Percentiles rank a stretch among this genome's conserved stretches.
Conservation (phyloP, 352 stramenopile species). For the Phytopythium sindhum region DNA sequence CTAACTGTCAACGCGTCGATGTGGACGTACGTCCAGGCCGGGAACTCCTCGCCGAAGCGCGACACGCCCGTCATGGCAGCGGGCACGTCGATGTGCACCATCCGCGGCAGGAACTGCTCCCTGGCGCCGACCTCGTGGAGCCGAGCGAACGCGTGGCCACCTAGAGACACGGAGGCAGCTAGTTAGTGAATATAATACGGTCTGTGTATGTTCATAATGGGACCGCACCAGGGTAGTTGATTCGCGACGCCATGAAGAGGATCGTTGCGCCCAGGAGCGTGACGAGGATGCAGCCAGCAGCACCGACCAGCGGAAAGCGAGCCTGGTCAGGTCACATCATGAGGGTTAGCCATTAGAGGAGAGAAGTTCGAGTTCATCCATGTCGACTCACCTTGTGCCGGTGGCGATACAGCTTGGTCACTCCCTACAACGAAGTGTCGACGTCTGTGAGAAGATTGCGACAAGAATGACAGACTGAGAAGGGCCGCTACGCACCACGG, state of each 20-base stretch:
- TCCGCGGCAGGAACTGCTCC: slow-evolving; percentile 27
- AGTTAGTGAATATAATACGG: no score
- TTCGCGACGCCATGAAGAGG: slow-evolving; percentile 67
- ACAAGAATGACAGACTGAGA: neutral
- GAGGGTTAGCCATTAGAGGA: neutral
- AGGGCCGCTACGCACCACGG: slow-evolving; percentile 50
- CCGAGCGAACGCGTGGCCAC: slow-evolving; percentile 58
- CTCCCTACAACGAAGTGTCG: slow-evolving; percentile 27
- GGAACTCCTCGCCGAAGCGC: slow-evolving; percentile 81
- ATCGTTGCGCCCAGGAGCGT: slow-evolving; percentile 42
- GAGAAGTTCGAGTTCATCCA: neutral
- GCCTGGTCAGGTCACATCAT: slow-evolving; percentile 22
- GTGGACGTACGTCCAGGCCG: slow-evolving; percentile 53
- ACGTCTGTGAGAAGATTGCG: neutral
- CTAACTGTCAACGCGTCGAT: neutral
- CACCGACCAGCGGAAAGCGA: slow-evolving; percentile 47
- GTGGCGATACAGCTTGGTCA: slow-evolving; percentile 65
- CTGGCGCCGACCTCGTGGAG: slow-evolving; percentile 47
- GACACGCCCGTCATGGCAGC: slow-evolving; percentile 95
- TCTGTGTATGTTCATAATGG: no score
- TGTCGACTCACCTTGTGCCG: slow-evolving; percentile 40
- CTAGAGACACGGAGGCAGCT: slow-evolving; percentile 26
- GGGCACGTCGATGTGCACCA: slow-evolving; percentile 91
- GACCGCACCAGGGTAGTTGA: slow-evolving; percentile 92
- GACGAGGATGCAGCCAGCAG: slow-evolving; percentile 42